Base-by-base conservation (phyloP, 2,329 filamentous ascomycete species). In the Trichoderma semiorbis region DNA sequence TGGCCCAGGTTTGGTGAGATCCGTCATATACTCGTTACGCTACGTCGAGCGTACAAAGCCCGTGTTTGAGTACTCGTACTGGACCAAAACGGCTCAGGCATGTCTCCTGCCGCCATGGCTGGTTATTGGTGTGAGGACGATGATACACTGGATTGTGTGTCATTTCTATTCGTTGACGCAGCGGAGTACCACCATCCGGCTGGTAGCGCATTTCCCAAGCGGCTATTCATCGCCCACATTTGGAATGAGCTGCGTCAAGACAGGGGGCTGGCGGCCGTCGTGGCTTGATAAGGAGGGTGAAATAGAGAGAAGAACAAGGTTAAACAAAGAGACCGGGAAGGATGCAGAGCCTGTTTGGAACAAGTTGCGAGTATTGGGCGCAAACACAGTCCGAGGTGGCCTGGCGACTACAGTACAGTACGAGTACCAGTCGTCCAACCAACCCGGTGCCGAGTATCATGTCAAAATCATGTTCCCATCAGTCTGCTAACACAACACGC, bases 161-260 rank as follows among this genome's bases (percentile, higher is more conserved):
- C 28, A 28, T 28, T 62, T 70, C 58, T 34, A 62, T 62, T 70
- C 47, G 67, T 57, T 39, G 67, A 60, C 30, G 32, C 57, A 63
- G 58, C 69, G 69, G 69, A 64, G 69, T 34, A 47, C 36, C 32
- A 36, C 66, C 55, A 43, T 57, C 30, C 34, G 30, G 57, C 50
- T 39, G 67, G 58, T 62, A 63, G 67, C 67, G 67, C 28, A 63
- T 28, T 36, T 53, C 47, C 21, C 28, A 72, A 50, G 70, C 65
- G 67, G 70, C 70, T 70, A 61, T 64, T 34, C 47, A 69, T 21
- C 70, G 63, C 66, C 70, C 60, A 43, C 30, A 69, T 70, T 64
- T 28, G 47, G 58, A 60, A 70, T 30, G 28, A 58, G 70, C 36
- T 72, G 58, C 70, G 53, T 70, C 34, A 34, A 55, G 43, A 66